phyloP scores from a whole-genome alignment of 164 flowering plant species.

The Warburgia ugandensis region DNA sequence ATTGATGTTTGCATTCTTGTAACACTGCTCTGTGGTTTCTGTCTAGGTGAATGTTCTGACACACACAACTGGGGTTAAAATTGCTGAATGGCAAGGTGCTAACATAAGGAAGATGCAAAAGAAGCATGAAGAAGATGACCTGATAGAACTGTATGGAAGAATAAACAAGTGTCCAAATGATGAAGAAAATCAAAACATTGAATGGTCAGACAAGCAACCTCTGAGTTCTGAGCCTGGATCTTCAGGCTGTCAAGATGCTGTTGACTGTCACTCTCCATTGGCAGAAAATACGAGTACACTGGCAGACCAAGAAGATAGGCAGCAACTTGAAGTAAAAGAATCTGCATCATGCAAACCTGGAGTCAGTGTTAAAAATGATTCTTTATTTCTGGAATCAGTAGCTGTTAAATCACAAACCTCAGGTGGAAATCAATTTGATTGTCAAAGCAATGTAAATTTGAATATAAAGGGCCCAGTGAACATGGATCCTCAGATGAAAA shows the following conservation, averaged over 20 bases:
- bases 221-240: neutral
- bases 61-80: conserved; percentile 47
- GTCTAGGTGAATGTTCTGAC: conserved; percentile 30
- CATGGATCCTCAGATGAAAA: neutral
- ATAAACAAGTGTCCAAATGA: conserved; percentile 3
- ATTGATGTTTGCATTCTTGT: neutral
- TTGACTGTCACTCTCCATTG: too few species aligned
- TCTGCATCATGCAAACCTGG: too few species aligned
- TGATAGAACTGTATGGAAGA: conserved; percentile 11
- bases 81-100: conserved; percentile 27
- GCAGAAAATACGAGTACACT: too few species aligned
- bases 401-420: neutral
- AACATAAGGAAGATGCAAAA: conserved; percentile 22
- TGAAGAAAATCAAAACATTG: neutral
- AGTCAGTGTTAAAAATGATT: conserved; percentile 7
- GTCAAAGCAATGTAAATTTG: too few species aligned
- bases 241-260: conserved; percentile 4
- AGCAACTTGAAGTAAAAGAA: too few species aligned
- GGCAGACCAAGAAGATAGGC: too few species aligned
- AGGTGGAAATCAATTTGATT: too few species aligned
- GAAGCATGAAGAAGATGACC: conserved; percentile 30
- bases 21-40: neutral
- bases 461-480: neutral
- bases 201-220: neutral
- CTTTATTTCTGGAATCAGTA: conserved; percentile 3